Evolutionary conservation across 2,329 filamentous ascomycete species (phyloP).

Genomic region (Hymenoscyphus salicellus): DNA sequence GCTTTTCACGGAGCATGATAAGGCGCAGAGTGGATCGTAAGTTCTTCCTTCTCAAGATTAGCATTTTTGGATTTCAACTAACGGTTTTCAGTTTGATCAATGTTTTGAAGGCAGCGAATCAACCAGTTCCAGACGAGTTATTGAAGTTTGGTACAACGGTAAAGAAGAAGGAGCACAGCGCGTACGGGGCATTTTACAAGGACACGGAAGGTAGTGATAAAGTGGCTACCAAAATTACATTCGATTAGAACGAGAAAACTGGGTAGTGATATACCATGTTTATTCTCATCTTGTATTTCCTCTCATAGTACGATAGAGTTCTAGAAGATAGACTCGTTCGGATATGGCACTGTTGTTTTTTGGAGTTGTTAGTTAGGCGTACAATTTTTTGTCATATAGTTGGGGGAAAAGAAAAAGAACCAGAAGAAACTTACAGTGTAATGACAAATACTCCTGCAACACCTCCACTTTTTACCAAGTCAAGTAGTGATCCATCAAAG

Average conservation of each 20-base stretch:
- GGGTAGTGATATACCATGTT: slow-evolving; percentile 12
- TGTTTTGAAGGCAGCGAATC: slow-evolving; percentile 88
- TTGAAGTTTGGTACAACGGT: slow-evolving; percentile 97
- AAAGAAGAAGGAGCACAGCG: slow-evolving; percentile 96
- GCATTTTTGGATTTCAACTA: slow-evolving; percentile 29
- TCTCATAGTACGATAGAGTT: slow-evolving; percentile 48
- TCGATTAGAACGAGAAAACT: slow-evolving; percentile 53
- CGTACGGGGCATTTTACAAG: slow-evolving; percentile 94
- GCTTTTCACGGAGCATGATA: slow-evolving; percentile 92
- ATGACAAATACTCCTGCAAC: slow-evolving; percentile 52
- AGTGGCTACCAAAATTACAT: slow-evolving; percentile 88
- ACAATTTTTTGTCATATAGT: slow-evolving; percentile 16
- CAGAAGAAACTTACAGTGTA: slow-evolving; percentile 54
- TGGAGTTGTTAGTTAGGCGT: slow-evolving; percentile 12
- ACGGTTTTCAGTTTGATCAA: slow-evolving; percentile 71
- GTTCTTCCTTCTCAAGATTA: slow-evolving; percentile 40
- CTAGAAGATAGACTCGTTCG: slow-evolving; percentile 53
- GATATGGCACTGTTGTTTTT: slow-evolving; percentile 45
- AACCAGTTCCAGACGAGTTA: slow-evolving; percentile 83
- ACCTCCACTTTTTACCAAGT: slow-evolving; percentile 46
- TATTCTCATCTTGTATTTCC: slow-evolving; percentile 26
- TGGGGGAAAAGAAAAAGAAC: slow-evolving; percentile 3
- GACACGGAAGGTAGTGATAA: slow-evolving; percentile 71
- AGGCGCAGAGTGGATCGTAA: slow-evolving; percentile 82
- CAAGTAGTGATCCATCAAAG: slow-evolving; percentile 31